A percentile compares a stretch with the other conserved stretches of the same genome.
Evolutionary conservation across 768 basidiomycete species (phyloP).

Genomic region (Royoungia palumana): DNA sequence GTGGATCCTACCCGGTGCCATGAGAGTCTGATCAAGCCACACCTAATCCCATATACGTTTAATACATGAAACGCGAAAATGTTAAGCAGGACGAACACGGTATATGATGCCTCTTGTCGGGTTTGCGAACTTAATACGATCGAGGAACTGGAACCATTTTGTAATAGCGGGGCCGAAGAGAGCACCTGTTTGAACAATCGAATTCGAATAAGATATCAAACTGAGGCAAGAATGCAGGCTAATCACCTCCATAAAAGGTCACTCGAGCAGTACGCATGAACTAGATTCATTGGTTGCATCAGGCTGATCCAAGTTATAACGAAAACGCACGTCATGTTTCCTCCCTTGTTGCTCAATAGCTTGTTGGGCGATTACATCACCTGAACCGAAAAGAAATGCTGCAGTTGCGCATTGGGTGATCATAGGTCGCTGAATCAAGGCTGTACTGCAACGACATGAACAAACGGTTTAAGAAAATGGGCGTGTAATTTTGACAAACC

Average conservation of each 20-base stretch:
- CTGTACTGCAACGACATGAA: slow-evolving; percentile 40
- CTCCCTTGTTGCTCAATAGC: slow-evolving; percentile 67
- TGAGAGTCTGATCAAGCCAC: slow-evolving; percentile 74
- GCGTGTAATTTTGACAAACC: slow-evolving; percentile 25
- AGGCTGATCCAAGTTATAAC: not conserved
- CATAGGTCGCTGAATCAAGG: slow-evolving; percentile 60
- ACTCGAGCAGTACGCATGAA: slow-evolving; percentile 60
- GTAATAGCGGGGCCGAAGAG: slow-evolving; percentile 82
- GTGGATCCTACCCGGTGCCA: slow-evolving; percentile 57
- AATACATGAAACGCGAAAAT: not conserved
- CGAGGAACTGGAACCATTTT: slow-evolving; percentile 75
- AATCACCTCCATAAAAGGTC: slow-evolving; percentile 67
- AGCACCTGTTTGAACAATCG: slow-evolving; percentile 37
- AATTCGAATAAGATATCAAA: too few species aligned
- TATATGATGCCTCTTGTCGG: slow-evolving; percentile 58
- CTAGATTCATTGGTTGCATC: slow-evolving; percentile 30
- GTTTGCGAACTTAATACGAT: slow-evolving; percentile 63
- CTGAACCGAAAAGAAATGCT: slow-evolving; percentile 64
- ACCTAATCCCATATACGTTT: slow-evolving; percentile 43
- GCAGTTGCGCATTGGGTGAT: slow-evolving; percentile 63
- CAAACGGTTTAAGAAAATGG: not conserved
- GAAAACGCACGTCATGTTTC: slow-evolving; percentile 66
- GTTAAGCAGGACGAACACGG: slow-evolving; percentile 42
- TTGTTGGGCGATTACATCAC: slow-evolving; percentile 86
- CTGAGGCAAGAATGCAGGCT: not conserved